Conservation (phyloP, 139 green algal species). For the Mesotaenium endlicherianum region DNA sequence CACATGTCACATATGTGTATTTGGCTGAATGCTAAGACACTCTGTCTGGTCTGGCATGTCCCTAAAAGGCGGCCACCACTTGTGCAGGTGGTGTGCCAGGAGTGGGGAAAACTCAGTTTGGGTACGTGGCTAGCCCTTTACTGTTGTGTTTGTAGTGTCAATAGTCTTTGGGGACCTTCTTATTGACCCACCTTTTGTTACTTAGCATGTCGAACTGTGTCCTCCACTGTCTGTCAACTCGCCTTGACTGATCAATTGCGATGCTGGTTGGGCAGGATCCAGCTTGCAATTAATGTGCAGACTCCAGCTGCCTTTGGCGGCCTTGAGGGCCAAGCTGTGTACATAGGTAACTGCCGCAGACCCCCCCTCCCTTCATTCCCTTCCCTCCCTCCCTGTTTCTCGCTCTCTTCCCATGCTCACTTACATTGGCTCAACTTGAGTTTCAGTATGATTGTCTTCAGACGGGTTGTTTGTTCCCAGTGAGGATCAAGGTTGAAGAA, state of each 20-base stretch:
- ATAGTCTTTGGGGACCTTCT: neutral
- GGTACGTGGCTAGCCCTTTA: slow-evolving; percentile 10
- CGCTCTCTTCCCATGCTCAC: neutral
- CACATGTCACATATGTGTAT: no score
- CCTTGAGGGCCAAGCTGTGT: slow-evolving; percentile 21
- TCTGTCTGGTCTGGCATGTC: no score
- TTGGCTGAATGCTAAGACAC: no score
- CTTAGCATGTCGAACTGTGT: neutral
- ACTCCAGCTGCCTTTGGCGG: slow-evolving; percentile 12
- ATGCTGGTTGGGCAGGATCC: no score
- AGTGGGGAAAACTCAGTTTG: slow-evolving; percentile 49
- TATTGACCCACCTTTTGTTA: neutral
- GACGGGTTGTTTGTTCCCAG: no score
- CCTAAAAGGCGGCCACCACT: neutral
- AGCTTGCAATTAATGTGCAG: slow-evolving; percentile 47
- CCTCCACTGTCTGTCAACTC: no score
- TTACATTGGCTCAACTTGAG: neutral
- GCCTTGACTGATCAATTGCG: no score
- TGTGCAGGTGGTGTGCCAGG: slow-evolving; percentile 39
- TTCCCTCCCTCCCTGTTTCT: neutral
- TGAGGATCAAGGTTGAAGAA: no score
- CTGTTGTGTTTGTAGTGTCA: neutral
- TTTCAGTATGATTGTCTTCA: no score
- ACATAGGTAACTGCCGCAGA: slow-evolving; percentile 18
- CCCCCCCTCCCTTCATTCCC: neutral